A percentile compares a stretch with the other conserved stretches of the same genome.
Conservation (phyloP, 805 yeast species). For the Metschnikowia continentalis region DNA sequence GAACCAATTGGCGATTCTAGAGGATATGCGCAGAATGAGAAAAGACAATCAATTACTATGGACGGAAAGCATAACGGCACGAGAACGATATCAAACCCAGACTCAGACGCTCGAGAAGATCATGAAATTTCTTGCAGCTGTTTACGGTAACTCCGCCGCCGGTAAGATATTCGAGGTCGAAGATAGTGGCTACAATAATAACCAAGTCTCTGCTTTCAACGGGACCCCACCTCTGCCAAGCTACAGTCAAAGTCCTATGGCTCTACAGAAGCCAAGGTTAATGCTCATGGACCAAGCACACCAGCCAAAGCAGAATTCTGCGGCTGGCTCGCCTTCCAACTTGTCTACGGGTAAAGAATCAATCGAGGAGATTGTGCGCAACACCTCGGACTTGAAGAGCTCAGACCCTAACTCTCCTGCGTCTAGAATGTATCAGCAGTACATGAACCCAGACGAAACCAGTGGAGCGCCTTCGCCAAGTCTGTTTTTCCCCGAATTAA, state of each 20-base stretch:
- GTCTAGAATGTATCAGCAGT: slow-evolving; percentile 30
- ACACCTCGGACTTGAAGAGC: slow-evolving; percentile 7
- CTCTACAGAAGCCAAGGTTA: slow-evolving; percentile 28
- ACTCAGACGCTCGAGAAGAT: slow-evolving; percentile 86
- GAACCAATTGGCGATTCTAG: slow-evolving; percentile 76
- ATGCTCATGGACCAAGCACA: slow-evolving; percentile 41
- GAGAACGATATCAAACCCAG: slow-evolving; percentile 83
- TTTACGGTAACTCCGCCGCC: slow-evolving; percentile 58
- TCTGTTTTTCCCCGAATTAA: slow-evolving; percentile 31
- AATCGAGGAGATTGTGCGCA: slow-evolving; percentile 17
- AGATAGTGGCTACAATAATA: slow-evolving; percentile 16
- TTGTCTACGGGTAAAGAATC: slow-evolving; percentile 13
- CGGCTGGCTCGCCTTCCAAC: slow-evolving; percentile 9
- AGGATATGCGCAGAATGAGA: slow-evolving; percentile 77
- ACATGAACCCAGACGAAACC: slow-evolving; percentile 23
- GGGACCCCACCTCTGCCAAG: slow-evolving; percentile 6
- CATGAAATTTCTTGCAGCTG: slow-evolving; percentile 77
- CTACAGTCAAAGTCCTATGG: slow-evolving; percentile 5
- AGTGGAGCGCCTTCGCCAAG: slow-evolving; percentile 27
- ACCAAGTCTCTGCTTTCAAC: slow-evolving; percentile 22
- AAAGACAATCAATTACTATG: slow-evolving; percentile 87
- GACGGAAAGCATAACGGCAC: slow-evolving; percentile 79
- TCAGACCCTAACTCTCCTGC: slow-evolving; percentile 16
- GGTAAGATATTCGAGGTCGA: slow-evolving; percentile 44
- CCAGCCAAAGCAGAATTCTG: slow-evolving; percentile 6